Percentiles rank a stretch among this genome's conserved stretches.
Evolutionary conservation across 495 filamentous ascomycete species (phyloP).

Genomic region (Pseudomonodictys pantanalensis): DNA sequence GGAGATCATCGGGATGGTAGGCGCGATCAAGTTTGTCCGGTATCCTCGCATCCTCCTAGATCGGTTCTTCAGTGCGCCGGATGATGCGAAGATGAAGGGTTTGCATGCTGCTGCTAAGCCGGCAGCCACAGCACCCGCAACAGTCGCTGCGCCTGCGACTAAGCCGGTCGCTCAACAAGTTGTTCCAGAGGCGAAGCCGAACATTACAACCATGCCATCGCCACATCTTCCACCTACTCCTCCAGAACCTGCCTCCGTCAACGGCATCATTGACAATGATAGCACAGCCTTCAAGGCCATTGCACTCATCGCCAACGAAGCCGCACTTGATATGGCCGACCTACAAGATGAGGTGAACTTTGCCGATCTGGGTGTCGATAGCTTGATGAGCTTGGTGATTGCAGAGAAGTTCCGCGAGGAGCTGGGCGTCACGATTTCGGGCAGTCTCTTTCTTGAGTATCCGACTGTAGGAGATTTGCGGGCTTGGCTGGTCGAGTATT

Average conservation of each 20-base stretch:
- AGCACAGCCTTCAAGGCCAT: neutral
- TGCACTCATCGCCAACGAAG: constrained; percentile 1
- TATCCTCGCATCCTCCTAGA: constrained; percentile 40
- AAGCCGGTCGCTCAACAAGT: no score
- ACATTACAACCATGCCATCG: neutral
- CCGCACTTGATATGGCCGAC: neutral
- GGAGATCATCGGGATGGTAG: constrained; percentile 41
- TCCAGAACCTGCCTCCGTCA: neutral
- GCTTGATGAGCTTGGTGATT: constrained; percentile 3
- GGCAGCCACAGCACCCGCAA: neutral
- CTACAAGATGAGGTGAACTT: constrained; percentile 5
- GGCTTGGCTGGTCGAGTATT: neutral
- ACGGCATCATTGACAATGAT: neutral
- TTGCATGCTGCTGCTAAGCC: neutral
- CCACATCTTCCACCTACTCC: neutral
- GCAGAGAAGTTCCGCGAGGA: neutral
- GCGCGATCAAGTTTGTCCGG: constrained; percentile 40
- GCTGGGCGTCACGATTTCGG: constrained; percentile 47
- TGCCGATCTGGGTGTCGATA: constrained; percentile 16
- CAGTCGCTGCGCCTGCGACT: neutral
- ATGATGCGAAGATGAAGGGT: neutral
- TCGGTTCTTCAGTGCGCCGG: constrained; percentile 41
- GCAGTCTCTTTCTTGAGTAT: constrained; percentile 54
- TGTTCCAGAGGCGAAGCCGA: no score
- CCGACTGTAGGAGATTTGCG: constrained; percentile 40